These are phyloP conservation scores for Colletotrichum lindemuthianum DNA, from an alignment of 2,329 filamentous ascomycete genomes.

Conservation along the genomic window DNA sequence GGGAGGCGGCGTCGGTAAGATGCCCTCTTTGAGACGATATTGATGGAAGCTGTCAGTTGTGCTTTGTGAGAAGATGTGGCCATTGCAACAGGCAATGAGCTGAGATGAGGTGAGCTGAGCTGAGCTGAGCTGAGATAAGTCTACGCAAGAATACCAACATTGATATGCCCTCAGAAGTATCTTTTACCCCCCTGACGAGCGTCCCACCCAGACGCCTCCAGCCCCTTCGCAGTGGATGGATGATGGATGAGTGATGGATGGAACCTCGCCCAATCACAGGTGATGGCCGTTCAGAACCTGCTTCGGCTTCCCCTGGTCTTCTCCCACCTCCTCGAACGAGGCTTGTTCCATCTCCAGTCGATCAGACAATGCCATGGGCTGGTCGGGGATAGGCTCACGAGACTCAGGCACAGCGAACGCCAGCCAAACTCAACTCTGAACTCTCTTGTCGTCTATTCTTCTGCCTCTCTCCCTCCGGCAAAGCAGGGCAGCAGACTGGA, in stretches of 20 bases:
- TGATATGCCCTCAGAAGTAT: not conserved
- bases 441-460: no score
- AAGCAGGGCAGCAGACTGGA: no score
- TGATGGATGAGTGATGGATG: no score
- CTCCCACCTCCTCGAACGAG: slow-evolving; percentile 43
- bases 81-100: no score
- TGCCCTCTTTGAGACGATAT: not conserved
- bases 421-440: slow-evolving; percentile 3
- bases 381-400: slow-evolving; percentile 22
- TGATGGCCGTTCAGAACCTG: slow-evolving; percentile 2
- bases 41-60: slow-evolving; percentile 2
- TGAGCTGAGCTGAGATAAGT: no score
- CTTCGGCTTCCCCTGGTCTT: slow-evolving; percentile 34
- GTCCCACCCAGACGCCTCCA: slow-evolving; percentile 14
- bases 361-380: slow-evolving; percentile 48
- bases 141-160: not conserved
- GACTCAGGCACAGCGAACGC: slow-evolving; percentile 19
- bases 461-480: no score
- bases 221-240: not conserved
- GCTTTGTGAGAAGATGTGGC: not conserved
- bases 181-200: slow-evolving; percentile 11
- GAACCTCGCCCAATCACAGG: slow-evolving; percentile 19
- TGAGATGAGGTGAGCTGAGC: no score
- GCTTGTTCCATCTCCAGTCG: slow-evolving; percentile 50
- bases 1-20: not conserved